Percentiles rank a stretch among this genome's conserved stretches.
Evolutionary conservation across 257 asterid genomes (phyloP).

Genomic region (Apocynum venetum): DNA sequence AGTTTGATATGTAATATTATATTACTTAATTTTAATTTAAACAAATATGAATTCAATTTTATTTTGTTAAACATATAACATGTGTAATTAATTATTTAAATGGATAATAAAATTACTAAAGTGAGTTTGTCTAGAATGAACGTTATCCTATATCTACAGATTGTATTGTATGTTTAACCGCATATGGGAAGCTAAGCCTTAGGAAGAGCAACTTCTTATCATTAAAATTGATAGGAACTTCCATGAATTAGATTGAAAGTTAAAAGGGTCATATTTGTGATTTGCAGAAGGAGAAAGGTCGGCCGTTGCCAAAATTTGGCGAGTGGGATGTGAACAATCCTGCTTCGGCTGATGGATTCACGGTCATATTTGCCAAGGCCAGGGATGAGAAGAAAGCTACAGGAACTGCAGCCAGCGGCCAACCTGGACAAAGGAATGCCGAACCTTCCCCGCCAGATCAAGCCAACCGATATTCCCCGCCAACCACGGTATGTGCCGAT

Average conservation of each 20-base stretch:
- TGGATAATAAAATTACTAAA: too few relatives aligned
- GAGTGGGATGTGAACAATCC: slow-evolving; percentile 53
- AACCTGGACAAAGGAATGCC: slow-evolving; percentile 4
- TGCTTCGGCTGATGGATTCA: slow-evolving; percentile 48
- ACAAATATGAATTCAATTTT: too few relatives aligned
- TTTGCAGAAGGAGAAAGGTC: slow-evolving; percentile 31
- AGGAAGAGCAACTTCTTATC: too few relatives aligned
- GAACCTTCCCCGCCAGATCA: slow-evolving; percentile 5
- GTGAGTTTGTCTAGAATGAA: too few relatives aligned
- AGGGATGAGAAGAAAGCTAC: slow-evolving; percentile 45
- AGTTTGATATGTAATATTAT: too few relatives aligned
- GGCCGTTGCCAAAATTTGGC: slow-evolving; percentile 48
- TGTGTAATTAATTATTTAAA: too few relatives aligned
- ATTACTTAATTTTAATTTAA: too few relatives aligned
- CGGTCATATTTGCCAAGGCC: slow-evolving; percentile 48
- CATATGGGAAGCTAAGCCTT: too few relatives aligned
- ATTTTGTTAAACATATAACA: too few relatives aligned
- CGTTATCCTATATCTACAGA: too few relatives aligned
- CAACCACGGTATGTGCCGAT: slow-evolving; percentile 12
- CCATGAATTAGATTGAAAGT: neutral
- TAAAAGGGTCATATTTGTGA: neutral
- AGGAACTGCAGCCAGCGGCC: slow-evolving; percentile 15
- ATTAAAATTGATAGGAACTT: too few relatives aligned
- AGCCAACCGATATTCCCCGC: slow-evolving; percentile 6
- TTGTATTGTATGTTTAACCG: too few relatives aligned